Percentiles rank a stretch among this genome's conserved stretches.
phyloP scores from a whole-genome alignment of 306 rosid genomes.

The Casuarina cunninghamiana region DNA sequence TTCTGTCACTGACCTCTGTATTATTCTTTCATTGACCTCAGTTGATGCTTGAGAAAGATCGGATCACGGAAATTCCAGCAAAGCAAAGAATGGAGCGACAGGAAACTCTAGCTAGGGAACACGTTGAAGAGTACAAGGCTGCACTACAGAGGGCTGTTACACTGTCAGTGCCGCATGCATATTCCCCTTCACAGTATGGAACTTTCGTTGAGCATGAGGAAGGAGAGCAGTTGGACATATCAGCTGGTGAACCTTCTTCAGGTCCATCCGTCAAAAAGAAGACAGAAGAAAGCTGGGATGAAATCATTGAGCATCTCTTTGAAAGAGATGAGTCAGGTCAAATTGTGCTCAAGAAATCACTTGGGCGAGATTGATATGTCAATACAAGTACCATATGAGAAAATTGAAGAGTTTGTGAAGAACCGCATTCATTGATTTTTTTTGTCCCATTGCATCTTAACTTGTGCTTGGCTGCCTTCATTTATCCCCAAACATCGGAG shows the following conservation, averaged over 20 bases:
- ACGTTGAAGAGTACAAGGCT: constrained; percentile 68
- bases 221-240: constrained; percentile 41
- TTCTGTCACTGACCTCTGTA: not conserved
- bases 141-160: constrained; percentile 90
- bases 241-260: constrained; percentile 50
- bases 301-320: constrained; percentile 51
- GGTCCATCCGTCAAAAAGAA: constrained; percentile 45
- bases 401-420: not conserved
- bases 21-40: constrained; percentile 33
- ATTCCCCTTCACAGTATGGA: constrained; percentile 64
- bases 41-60: constrained; percentile 68
- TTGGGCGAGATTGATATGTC: constrained; percentile 21
- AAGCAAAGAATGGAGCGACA: constrained; percentile 84
- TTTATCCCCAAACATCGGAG: not conserved
- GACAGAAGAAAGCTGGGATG: constrained; percentile 57
- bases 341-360: constrained; percentile 43
- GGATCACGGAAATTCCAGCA: constrained; percentile 58
- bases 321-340: constrained; percentile 58
- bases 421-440: constrained; percentile 39
- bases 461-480: not conserved
- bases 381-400: not conserved
- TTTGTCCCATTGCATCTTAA: constrained; percentile 20
- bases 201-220: constrained; percentile 60
- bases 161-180: constrained; percentile 77
- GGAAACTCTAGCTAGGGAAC: constrained; percentile 60